Evolutionary conservation across 257 asterid species (phyloP), one percentile per base, ranked within the genome.

Genomic region (Lithospermum erythrorhizon): DNA sequence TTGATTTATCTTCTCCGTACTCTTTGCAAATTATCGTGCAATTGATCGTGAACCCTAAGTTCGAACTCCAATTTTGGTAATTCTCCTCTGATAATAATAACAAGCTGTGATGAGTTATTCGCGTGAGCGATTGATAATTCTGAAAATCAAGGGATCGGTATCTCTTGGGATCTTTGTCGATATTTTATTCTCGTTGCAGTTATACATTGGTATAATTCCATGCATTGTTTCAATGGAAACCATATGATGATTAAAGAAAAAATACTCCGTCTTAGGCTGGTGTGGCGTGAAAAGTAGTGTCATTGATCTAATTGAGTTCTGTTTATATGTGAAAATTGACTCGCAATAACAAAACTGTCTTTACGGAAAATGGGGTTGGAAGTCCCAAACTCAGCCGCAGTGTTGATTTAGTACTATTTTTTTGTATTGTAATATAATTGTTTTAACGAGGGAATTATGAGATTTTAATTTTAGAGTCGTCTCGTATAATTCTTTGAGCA

Each of bases 101-200:
- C 67, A 22, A 2, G 77, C 14, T 83, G 86, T 94, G 78, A 71
- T 62, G 70, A 77, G n/a, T n/a, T n/a, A n/a, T n/a, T n/a, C n/a
- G n/a, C n/a, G n/a, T 63, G 76, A 75, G 9, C 87, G 76, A 53
- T 76, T 74, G 71, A 62, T 74, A 21, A 68, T 48, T 74, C 62
- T 21, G 62, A 73, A n/a, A 78, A 78, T 58, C 73, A 72, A 65
- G 72, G 70, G 29, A 75, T 41, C 4, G 14, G 61, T 60, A 72
- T 20, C 73, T 77, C 18, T 79, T 81, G 20, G 84, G 81, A 63
- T 82, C 82, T 78, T 80, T 82, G 69, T 72, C 82, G 94, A 84
- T 9, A 18, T 13, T 18, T 35, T 35, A 35, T 41, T 41, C 2
- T 41, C 13, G 49, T 27, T 27, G 4, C 2, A 9, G 9, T 41